phyloP scores from a whole-genome alignment of 768 basidiomycete genomes.

The Lactarius deliciosus region DNA sequence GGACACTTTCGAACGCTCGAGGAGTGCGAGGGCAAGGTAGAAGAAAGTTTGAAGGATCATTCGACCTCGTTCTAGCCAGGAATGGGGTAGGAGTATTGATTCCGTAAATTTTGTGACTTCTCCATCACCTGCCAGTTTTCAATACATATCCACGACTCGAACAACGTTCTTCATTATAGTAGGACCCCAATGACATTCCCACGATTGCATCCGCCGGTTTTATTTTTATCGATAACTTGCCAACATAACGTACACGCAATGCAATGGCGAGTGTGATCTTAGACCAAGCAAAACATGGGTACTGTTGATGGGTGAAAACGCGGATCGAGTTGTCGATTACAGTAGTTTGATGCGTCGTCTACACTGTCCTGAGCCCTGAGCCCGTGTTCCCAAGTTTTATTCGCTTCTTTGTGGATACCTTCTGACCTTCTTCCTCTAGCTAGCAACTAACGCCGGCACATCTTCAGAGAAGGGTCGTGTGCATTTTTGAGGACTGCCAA shows the following conservation, averaged over 20 bases:
- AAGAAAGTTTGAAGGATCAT: neutral
- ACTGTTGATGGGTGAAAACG: neutral
- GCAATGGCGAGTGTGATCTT: neutral
- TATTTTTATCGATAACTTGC: neutral
- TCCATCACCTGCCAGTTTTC: neutral
- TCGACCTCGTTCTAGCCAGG: neutral
- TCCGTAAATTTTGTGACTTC: neutral
- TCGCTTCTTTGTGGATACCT: neutral
- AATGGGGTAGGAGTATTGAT: neutral
- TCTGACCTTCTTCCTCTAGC: conserved; percentile 5
- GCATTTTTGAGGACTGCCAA: conserved; percentile 8
- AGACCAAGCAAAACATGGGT: conserved; percentile 1
- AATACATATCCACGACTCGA: neutral
- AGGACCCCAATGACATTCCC: neutral
- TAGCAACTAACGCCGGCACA: neutral
- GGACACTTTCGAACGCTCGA: neutral
- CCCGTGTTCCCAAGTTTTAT: neutral
- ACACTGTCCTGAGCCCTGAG: neutral
- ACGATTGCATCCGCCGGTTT: neutral
- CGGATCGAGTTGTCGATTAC: neutral
- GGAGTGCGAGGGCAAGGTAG: neutral
- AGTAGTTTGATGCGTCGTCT: neutral
- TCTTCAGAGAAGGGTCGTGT: conserved; percentile 4
- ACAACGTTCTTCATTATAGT: neutral
- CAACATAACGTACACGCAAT: neutral